phyloP scores from a whole-genome alignment of 805 yeast genomes.

The Candida corydali region DNA sequence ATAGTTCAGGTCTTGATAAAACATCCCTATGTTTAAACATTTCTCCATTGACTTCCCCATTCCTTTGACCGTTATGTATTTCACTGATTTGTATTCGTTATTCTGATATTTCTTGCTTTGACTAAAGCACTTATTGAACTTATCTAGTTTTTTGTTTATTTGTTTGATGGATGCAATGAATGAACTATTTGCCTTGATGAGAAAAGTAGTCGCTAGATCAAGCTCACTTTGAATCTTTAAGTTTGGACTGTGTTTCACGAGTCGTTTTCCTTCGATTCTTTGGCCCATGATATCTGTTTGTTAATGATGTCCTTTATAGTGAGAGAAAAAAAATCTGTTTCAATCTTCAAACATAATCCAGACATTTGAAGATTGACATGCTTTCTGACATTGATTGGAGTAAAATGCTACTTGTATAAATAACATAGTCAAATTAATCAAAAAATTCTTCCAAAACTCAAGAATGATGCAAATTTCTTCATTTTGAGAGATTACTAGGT shows the following conservation, averaged over 20 bases:
- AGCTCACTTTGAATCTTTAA: slow-evolving; percentile 35
- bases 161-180: slow-evolving; percentile 69
- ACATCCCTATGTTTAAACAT: slow-evolving; percentile 57
- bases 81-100: slow-evolving; percentile 34
- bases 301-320: too few relatives aligned
- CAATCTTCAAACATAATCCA: too few relatives aligned
- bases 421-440: too few relatives aligned
- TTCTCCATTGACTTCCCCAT: slow-evolving; percentile 69
- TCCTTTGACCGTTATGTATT: slow-evolving; percentile 58
- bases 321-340: too few relatives aligned
- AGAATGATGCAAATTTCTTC: too few relatives aligned
- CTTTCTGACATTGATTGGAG: too few relatives aligned
- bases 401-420: too few relatives aligned
- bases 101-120: slow-evolving; percentile 23
- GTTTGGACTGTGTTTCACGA: slow-evolving; percentile 55
- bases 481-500: too few relatives aligned
- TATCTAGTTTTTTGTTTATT: slow-evolving; percentile 47
- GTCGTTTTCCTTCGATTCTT: slow-evolving; percentile 22
- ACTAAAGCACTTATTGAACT: slow-evolving; percentile 27
- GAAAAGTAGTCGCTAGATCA: slow-evolving; percentile 46
- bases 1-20: slow-evolving; percentile 48
- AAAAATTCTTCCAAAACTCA: too few relatives aligned
- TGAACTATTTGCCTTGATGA: slow-evolving; percentile 65
- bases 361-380: too few relatives aligned
- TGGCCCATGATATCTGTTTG: slow-evolving; percentile 4